A percentile compares a stretch with the other conserved stretches of the same genome.
Evolutionary conservation across 441 rosid species (phyloP).

Genomic region (Arabidopsis lyrata): DNA sequence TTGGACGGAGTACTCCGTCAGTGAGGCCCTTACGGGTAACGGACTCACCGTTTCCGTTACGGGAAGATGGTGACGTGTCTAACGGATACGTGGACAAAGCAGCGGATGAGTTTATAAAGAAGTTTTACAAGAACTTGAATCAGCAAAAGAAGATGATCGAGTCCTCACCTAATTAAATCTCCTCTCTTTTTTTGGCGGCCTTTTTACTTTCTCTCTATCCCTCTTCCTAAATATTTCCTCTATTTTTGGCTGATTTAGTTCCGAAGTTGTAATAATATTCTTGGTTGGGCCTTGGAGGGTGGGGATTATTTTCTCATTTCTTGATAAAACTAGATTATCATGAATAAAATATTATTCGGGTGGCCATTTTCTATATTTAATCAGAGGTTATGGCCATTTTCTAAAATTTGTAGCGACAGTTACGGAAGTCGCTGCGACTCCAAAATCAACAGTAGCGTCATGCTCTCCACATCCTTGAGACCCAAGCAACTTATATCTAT

Average conservation of each 20-base stretch:
- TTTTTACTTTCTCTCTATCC: neutral
- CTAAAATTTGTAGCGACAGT: too few relatives aligned
- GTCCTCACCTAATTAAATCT: constrained; percentile 31
- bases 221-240: constrained; percentile 22
- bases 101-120: constrained; percentile 82
- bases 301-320: constrained; percentile 32
- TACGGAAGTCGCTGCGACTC: too few relatives aligned
- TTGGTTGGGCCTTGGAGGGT: constrained; percentile 24
- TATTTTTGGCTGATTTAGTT: constrained; percentile 21
- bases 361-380: constrained; percentile 1
- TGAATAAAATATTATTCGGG: constrained; percentile 15
- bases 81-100: constrained; percentile 71
- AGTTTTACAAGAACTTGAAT: constrained; percentile 70
- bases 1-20: constrained; percentile 62
- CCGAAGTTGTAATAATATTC: constrained; percentile 36
- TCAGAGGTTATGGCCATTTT: too few relatives aligned
- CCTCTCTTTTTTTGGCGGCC: neutral
- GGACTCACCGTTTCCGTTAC: constrained; percentile 92
- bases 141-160: constrained; percentile 52
- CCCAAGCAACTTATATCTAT: too few relatives aligned
- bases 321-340: constrained; percentile 30
- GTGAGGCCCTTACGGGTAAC: constrained; percentile 84
- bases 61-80: constrained; percentile 54
- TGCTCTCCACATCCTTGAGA: too few relatives aligned
- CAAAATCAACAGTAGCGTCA: too few relatives aligned